Conservation (phyloP, 345 rosid species). For the Alliaria petiolata region DNA sequence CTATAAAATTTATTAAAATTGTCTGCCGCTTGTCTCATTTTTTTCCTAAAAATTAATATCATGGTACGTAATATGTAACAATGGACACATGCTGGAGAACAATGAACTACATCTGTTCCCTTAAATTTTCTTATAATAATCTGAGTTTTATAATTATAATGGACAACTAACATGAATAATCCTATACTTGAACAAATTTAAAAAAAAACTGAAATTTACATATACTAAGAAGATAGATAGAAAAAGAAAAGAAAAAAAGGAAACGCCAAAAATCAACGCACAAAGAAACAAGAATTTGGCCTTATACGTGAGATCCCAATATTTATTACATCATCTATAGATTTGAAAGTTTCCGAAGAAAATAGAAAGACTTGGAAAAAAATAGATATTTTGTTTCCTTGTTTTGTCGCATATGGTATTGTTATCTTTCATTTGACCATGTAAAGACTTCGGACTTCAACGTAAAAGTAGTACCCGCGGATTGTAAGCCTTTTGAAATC, state of each 20-base stretch:
- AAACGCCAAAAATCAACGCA: neutral
- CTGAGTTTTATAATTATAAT: too few relatives aligned
- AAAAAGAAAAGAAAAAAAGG: too few relatives aligned
- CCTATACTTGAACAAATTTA: too few relatives aligned
- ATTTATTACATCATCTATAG: neutral
- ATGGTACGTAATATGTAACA: too few relatives aligned
- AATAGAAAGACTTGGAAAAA: neutral
- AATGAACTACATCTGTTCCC: neutral
- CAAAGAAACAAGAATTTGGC: neutral
- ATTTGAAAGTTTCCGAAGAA: neutral
- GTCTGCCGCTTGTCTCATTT: neutral
- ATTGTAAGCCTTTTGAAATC: neutral
- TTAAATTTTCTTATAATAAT: too few relatives aligned
- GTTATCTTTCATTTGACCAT: constrained; percentile 9
- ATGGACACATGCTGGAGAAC: too few relatives aligned
- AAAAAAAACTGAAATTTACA: neutral
- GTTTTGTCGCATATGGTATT: neutral
- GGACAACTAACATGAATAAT: too few relatives aligned
- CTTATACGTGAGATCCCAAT: neutral
- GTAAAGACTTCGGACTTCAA: neutral
- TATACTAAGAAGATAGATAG: neutral
- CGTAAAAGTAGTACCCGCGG: neutral
- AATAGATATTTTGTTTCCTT: neutral
- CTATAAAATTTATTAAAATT: too few relatives aligned
- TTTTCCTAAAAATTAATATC: neutral